Evolutionary conservation across 176 grass and related monocot genomes (phyloP), one percentile per base, ranked within the genome.

Genomic region (Juncus inflexus): DNA sequence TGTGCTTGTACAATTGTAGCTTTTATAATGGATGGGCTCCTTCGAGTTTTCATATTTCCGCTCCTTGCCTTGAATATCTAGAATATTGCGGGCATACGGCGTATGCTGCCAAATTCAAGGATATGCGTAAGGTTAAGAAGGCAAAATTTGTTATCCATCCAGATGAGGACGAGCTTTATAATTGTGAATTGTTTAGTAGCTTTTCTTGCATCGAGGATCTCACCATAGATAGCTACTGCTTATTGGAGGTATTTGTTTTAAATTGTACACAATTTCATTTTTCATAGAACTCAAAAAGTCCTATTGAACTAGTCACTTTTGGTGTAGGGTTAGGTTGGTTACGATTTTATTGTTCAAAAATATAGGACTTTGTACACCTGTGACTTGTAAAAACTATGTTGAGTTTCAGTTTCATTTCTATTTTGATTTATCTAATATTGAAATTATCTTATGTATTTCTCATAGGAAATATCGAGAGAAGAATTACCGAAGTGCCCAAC

Each of bases 51-150:
- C 12, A 7, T 14, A 64, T 64, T 64, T 64, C 62, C 15, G 42
- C 15, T 12, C 62, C 62, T 6, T 41, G 38, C 4, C 40, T 64
- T 9, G 40, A n/a, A 47, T 64, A 39, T 64, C 9, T 64, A 3
- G 62, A 15, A 12, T 15, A 42, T 45, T 15, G 2, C 12, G 12
- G 4, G 0, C 2, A 64, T 15, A 42, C 35, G 40, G 6, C 2
- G 7, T 16, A 5, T 5, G 43, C 6, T 6, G 4, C 7, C 7
- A 2, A 15, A 14, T 43, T 49, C 40, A 50, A 19, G 9, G 43
- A 65, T 42, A 65, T 65, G 62, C 47, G 38, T 65, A 43, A 40
- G 40, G 40, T 65, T 49, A 42, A 43, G 2, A 65, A 19, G 39
- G 62, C 62, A 15, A 40, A 14, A 40, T 13, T 65, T 35, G 4